Base-by-base conservation (phyloP, 2,329 filamentous ascomycete species). In the Arthrobotrys iridis region DNA sequence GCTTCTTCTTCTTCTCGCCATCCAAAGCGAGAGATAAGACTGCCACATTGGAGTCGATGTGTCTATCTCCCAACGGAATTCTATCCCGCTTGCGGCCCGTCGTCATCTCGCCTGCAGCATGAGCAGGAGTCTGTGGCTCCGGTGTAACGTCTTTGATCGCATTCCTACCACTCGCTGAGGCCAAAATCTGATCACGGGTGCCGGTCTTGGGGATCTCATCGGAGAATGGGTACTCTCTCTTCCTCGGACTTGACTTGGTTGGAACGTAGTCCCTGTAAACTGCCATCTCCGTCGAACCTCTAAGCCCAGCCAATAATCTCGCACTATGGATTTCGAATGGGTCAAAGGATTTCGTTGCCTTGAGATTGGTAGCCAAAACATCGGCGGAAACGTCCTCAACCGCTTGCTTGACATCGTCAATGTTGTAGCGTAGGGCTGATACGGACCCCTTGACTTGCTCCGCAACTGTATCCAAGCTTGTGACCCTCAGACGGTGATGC, bases 191-290 rank as follows among this genome's bases (percentile, higher is more conserved):
- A 5, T 85, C 84, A 77, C 84, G 84, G 0, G 84, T 77, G 24
- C 83, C 82, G 0, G 95, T 98, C 24, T 89, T 88, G 2, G 95
- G 95, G 0, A 99, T 85, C 1, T 86, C 85, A 0, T 87, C 91
- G 0, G 93, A 91, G 80, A 92, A 97, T n/a, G 88, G 85, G 82
- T 98, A 99, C 60, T 88, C 85, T 28, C 86, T 84, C 83, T 93
- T 95, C 80, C 91, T 88, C 0, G 95, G 95, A 0, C 95, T 98
- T 50, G 90, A 86, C 59, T 95, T 94, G 0, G 95, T 98, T 0
- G 91, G 88, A 37, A 88, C 85, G 81, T 98, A 98, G 81, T 97
- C 93, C 62, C 89, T 86, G 60, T 98, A 85, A 3, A 85, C 82
- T 0, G 89, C 88, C 50, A 82, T 83, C 13, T 86, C 83, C 50